phyloP scores from a whole-genome alignment of 2,329 filamentous ascomycete species.

The Esteya vermicola region DNA sequence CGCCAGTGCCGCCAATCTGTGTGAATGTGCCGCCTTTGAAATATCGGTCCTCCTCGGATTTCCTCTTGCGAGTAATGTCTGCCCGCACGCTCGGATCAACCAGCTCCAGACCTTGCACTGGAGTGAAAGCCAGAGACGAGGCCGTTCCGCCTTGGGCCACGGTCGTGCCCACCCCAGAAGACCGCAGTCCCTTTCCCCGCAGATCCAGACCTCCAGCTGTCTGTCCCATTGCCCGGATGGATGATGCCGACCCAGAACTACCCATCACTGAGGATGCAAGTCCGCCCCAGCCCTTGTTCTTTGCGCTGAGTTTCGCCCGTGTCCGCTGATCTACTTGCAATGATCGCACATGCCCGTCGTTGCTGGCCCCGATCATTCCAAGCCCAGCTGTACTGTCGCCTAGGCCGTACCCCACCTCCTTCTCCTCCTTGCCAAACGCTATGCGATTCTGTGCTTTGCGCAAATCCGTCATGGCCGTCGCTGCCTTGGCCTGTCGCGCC shows the following conservation, averaged over 20 bases:
- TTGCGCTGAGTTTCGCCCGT: conserved; percentile 81
- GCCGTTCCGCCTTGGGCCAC: conserved; percentile 59
- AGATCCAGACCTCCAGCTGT: conserved; percentile 51
- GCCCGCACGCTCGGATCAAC: conserved; percentile 86
- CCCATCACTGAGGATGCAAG: conserved; percentile 40
- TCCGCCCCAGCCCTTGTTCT: conserved; percentile 89
- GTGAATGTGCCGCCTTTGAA: conserved; percentile 98
- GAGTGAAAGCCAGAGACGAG: conserved; percentile 83
- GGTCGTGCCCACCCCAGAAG: conserved; percentile 66
- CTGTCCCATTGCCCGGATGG: conserved; percentile 64
- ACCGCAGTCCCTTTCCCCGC: conserved; percentile 63
- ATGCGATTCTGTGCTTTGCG: conserved; percentile 93
- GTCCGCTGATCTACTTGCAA: conserved; percentile 88
- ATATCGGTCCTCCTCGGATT: conserved; percentile 89
- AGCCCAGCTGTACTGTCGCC: conserved; percentile 76
- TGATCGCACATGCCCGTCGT: conserved; percentile 78
- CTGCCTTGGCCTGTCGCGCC: conserved; percentile 90
- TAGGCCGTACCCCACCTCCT: conserved; percentile 78
- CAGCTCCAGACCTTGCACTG: conserved; percentile 85
- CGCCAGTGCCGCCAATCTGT: conserved; percentile 47
- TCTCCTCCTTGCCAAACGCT: conserved; percentile 91
- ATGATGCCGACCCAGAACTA: conserved; percentile 59
- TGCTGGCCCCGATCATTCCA: conserved; percentile 85
- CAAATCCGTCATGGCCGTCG: conserved; percentile 90
- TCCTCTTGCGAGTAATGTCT: conserved; percentile 77